Percentiles rank a stretch among this genome's conserved stretches.
Conservation (phyloP, 2,329 filamentous ascomycete genomes). For the Exophiala phaeomuriformis region DNA sequence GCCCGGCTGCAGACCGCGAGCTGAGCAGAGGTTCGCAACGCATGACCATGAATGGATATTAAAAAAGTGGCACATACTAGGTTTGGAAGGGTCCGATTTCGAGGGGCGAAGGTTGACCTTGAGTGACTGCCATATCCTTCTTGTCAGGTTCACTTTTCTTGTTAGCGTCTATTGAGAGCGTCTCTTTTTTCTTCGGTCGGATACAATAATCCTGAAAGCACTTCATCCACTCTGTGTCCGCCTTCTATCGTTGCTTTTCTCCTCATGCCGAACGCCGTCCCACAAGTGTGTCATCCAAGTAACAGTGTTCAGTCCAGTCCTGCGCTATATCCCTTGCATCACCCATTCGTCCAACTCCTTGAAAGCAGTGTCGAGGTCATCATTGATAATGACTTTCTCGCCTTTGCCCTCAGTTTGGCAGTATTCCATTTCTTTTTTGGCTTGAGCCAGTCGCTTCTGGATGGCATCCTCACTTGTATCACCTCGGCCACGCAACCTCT, state of each 20-base stretch:
- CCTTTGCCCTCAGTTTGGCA: slow-evolving; percentile 59
- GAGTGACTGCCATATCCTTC: slow-evolving; percentile 18
- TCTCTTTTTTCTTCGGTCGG: slow-evolving; percentile 24
- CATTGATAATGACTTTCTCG: slow-evolving; percentile 60
- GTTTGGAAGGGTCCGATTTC: slow-evolving; percentile 13
- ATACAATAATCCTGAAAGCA: slow-evolving; percentile 21
- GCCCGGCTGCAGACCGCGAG: slow-evolving; percentile 87
- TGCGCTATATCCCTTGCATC: slow-evolving; percentile 30
- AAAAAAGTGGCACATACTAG: slow-evolving; percentile 33
- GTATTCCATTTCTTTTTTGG: slow-evolving; percentile 66
- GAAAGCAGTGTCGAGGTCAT: slow-evolving; percentile 54
- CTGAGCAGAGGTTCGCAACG: slow-evolving; percentile 94
- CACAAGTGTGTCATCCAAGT: not conserved
- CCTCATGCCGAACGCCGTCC: not conserved
- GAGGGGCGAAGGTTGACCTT: slow-evolving; percentile 15
- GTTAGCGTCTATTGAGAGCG: slow-evolving; percentile 26
- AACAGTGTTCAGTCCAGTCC: not conserved
- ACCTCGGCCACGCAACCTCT: slow-evolving; percentile 63
- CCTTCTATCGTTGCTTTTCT: not conserved
- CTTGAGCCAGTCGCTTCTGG: slow-evolving; percentile 61
- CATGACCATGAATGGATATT: slow-evolving; percentile 99
- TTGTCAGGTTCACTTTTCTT: slow-evolving; percentile 10
- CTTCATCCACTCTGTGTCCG: slow-evolving; percentile 1
- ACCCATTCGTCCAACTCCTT: slow-evolving; percentile 48
- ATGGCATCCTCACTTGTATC: slow-evolving; percentile 72